A percentile compares a stretch with the other conserved stretches of the same genome.
These are phyloP conservation scores for Diplodia mutila DNA, from an alignment of 2,329 filamentous ascomycete species.

Conservation along the genomic window DNA sequence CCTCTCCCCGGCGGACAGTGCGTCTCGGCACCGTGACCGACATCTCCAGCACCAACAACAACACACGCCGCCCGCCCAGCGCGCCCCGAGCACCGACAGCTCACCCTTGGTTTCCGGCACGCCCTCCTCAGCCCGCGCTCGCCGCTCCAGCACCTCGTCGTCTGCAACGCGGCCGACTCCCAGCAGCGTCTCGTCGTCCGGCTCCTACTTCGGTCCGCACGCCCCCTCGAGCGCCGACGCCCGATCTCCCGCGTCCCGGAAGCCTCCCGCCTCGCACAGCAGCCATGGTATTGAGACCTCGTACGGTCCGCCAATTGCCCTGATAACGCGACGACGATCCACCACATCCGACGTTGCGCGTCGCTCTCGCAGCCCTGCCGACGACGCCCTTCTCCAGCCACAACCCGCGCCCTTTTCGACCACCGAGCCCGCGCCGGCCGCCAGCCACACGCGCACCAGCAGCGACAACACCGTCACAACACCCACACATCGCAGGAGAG, in stretches of 20 bases:
- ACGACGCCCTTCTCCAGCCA: slow-evolving; percentile 37
- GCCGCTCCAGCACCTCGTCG: slow-evolving; percentile 23
- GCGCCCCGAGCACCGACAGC: slow-evolving; percentile 10
- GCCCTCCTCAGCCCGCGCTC: slow-evolving; percentile 15
- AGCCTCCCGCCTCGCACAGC: slow-evolving; percentile 53
- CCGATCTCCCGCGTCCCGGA: slow-evolving; percentile 39
- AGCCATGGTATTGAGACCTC: slow-evolving; percentile 56
- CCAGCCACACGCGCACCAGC: slow-evolving; percentile 29
- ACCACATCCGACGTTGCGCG: slow-evolving; percentile 39
- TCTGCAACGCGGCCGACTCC: slow-evolving; percentile 14
- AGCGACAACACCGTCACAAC: slow-evolving; percentile 23
- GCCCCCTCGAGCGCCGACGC: slow-evolving; percentile 35
- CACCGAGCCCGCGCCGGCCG: not conserved
- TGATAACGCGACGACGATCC: slow-evolving; percentile 48
- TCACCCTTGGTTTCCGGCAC: slow-evolving; percentile 20
- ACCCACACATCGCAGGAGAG: not conserved
- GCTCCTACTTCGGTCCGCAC: slow-evolving; percentile 40
- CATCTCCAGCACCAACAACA: slow-evolving; percentile 22
- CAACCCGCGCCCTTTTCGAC: slow-evolving; percentile 31
- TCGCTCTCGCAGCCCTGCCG: slow-evolving; percentile 36
- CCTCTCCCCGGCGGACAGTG: slow-evolving; percentile 22
- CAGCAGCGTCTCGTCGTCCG: slow-evolving; percentile 29
- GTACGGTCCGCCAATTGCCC: slow-evolving; percentile 55
- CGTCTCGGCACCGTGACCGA: slow-evolving; percentile 26
- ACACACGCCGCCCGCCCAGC: slow-evolving; percentile 21